These are phyloP conservation scores for Populus davidiana DNA, from an alignment of 345 rosid species.

Conservation along the genomic window DNA sequence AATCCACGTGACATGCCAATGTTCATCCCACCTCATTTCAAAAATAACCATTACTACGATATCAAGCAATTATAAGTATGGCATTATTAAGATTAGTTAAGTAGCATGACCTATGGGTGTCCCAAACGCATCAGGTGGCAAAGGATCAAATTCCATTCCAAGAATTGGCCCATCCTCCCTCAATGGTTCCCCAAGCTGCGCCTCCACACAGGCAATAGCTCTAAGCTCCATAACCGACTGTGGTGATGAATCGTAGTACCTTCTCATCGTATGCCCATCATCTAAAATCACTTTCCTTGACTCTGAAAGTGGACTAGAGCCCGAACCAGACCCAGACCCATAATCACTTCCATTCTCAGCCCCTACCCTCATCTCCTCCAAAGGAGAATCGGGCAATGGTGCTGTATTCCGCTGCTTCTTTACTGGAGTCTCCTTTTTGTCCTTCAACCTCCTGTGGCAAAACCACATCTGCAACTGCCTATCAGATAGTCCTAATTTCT, in stretches of 20 bases:
- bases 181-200: constrained; percentile 90
- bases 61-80: background rate
- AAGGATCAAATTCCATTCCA: constrained; percentile 93
- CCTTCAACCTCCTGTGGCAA: constrained; percentile 95
- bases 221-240: constrained; percentile 76
- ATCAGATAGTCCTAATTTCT: constrained; percentile 80
- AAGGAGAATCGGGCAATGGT: constrained; percentile 43
- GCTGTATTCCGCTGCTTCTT: constrained; percentile 48
- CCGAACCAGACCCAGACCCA: constrained; percentile 73
- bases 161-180: constrained; percentile 96
- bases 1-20: background rate
- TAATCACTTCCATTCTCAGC: constrained; percentile 54
- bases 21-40: background rate
- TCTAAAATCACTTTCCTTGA: constrained; percentile 31
- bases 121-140: constrained; percentile 97
- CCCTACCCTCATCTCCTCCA: constrained; percentile 34
- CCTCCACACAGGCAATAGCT: constrained; percentile 90
- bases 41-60: background rate
- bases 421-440: constrained; percentile 60
- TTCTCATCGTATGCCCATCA: constrained; percentile 42
- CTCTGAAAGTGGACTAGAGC: constrained; percentile 61
- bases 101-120: constrained; percentile 65
- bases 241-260: constrained; percentile 57
- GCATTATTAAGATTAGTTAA: background rate
- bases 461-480: constrained; percentile 99